Conservation (phyloP, 352 stramenopile species). For the Pseudoperonospora humuli region DNA sequence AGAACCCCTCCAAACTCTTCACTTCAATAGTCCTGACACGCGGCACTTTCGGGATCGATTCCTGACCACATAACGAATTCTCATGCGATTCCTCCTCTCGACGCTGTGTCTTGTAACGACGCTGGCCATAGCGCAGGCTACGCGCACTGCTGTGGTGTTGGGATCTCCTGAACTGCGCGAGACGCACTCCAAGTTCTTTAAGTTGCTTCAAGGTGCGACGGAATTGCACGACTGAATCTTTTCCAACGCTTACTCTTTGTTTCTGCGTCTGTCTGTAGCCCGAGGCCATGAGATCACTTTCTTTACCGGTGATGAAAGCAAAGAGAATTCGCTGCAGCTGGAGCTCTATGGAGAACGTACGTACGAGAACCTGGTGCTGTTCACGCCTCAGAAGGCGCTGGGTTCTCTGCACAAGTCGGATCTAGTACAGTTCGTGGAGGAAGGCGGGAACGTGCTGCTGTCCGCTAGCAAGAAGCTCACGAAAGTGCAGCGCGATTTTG, state of each 20-base stretch:
- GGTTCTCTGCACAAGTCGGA: slow-evolving; percentile 58
- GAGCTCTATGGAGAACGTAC: slow-evolving; percentile 78
- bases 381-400: slow-evolving; percentile 79
- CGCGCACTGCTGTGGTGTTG: slow-evolving; percentile 63
- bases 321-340: slow-evolving; percentile 35
- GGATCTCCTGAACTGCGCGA: slow-evolving; percentile 48
- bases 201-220: slow-evolving; percentile 44
- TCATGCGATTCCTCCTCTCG: slow-evolving; percentile 19
- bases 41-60: slow-evolving; percentile 12
- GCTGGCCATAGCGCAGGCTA: slow-evolving; percentile 21
- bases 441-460: slow-evolving; percentile 80
- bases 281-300: slow-evolving; percentile 64
- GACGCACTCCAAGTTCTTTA: slow-evolving; percentile 72
- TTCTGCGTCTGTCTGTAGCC: slow-evolving; percentile 16
- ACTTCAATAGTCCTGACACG: slow-evolving; percentile 10
- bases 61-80: neutral
- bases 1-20: neutral
- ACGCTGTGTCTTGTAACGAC: slow-evolving; percentile 12
- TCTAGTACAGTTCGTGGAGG: slow-evolving; percentile 79
- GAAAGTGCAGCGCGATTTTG: slow-evolving; percentile 79
- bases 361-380: slow-evolving; percentile 88
- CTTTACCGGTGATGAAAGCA: slow-evolving; percentile 35
- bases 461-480: slow-evolving; percentile 62
- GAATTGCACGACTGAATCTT: neutral
- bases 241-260: neutral